These are phyloP conservation scores for Ustulina deusta DNA, from an alignment of 2,329 filamentous ascomycete genomes.

Conservation along the genomic window DNA sequence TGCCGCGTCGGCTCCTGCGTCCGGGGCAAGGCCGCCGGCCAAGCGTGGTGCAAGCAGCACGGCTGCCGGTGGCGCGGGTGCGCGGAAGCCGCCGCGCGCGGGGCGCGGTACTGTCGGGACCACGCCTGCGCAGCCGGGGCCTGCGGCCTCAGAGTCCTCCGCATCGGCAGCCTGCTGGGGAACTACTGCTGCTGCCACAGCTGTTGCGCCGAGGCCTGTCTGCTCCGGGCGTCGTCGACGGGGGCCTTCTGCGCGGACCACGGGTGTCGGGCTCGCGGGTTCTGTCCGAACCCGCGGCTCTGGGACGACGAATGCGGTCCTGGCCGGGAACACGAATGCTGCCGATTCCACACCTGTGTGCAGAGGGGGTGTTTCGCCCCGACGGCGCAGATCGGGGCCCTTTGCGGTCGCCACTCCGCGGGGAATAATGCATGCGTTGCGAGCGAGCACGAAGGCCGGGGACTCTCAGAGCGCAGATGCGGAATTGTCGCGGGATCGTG, in stretches of 20 bases:
- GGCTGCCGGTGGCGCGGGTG: constrained; percentile 12
- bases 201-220: constrained; percentile 16
- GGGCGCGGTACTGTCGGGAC: constrained; percentile 10
- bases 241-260: constrained; percentile 24
- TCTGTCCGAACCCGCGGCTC: constrained; percentile 23
- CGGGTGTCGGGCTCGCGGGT: constrained; percentile 7
- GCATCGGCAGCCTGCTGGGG: neutral
- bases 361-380: constrained; percentile 26
- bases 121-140: constrained; percentile 21
- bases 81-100: neutral
- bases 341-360: constrained; percentile 27
- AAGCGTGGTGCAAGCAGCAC: constrained; percentile 15
- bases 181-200: constrained; percentile 31
- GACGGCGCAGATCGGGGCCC: neutral
- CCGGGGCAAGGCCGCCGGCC: neutral
- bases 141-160: constrained; percentile 2
- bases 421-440: too few species aligned
- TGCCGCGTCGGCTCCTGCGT: constrained; percentile 2
- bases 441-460: too few species aligned
- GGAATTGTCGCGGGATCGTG: neutral
- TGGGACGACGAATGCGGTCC: constrained; percentile 19
- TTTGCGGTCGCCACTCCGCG: constrained; percentile 20
- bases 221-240: neutral
- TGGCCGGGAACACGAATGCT: constrained; percentile 10
- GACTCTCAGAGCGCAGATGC: neutral